phyloP scores from a whole-genome alignment of 2,329 filamentous ascomycete species.

The Dactylellina parvicollis region DNA sequence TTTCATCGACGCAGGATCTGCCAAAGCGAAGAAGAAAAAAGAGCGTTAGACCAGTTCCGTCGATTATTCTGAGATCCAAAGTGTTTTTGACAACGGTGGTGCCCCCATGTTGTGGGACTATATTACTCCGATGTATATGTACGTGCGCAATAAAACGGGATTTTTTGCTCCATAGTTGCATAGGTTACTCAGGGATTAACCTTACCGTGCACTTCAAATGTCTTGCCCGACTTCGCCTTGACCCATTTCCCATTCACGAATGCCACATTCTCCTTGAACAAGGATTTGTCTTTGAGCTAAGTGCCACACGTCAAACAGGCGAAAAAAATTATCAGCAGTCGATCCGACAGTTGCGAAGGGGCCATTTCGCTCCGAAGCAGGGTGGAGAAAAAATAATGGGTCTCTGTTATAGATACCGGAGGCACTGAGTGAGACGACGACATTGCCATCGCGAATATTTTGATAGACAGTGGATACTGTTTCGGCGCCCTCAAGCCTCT shows the following conservation, averaged over 20 bases:
- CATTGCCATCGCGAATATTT: constrained; percentile 50
- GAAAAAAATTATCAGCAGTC: constrained; percentile 29
- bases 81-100: constrained; percentile 10
- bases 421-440: constrained; percentile 48
- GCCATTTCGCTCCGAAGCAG: constrained; percentile 13
- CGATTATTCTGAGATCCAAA: constrained; percentile 41
- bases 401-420: constrained; percentile 36
- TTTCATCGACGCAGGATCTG: constrained; percentile 83
- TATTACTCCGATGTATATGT: constrained; percentile 46
- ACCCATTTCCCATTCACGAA: constrained; percentile 93
- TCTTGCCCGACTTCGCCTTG: constrained; percentile 83
- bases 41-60: constrained; percentile 35
- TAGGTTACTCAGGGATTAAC: constrained; percentile 37
- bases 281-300: constrained; percentile 78
- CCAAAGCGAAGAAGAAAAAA: constrained; percentile 2
- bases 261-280: constrained; percentile 79
- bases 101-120: constrained; percentile 26
- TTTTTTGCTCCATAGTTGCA: constrained; percentile 36
- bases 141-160: constrained; percentile 52
- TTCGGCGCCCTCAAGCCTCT: constrained; percentile 52
- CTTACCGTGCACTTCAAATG: constrained; percentile 82
- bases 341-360: constrained; percentile 8
- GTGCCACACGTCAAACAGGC: constrained; percentile 40
- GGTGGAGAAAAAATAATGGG: constrained; percentile 28
- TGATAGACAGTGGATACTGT: constrained; percentile 51